Evolutionary conservation across 495 filamentous ascomycete genomes (phyloP).

Genomic region (Xylaria venustula): DNA sequence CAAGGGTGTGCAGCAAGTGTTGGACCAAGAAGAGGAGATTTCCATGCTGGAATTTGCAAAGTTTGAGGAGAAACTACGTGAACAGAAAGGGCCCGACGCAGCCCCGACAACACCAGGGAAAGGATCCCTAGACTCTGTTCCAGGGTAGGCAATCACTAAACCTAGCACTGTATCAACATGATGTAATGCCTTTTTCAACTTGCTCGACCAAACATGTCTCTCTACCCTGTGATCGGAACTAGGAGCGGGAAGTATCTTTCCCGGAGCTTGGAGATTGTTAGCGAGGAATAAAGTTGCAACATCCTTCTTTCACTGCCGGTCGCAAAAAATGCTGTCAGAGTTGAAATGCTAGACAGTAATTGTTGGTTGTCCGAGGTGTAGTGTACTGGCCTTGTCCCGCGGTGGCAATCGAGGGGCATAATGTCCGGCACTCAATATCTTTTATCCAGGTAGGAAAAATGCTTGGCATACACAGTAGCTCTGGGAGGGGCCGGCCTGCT

Average conservation of each 20-base stretch:
- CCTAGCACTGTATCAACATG: slow-evolving; percentile 17
- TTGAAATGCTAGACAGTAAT: not conserved
- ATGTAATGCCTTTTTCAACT: slow-evolving; percentile 16
- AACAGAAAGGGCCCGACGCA: slow-evolving; percentile 59
- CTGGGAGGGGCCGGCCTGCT: slow-evolving; percentile 3
- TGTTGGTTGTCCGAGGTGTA: too few species aligned
- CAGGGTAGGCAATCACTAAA: slow-evolving; percentile 33
- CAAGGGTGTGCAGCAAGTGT: slow-evolving; percentile 82
- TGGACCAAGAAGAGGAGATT: slow-evolving; percentile 91
- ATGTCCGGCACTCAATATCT: not conserved
- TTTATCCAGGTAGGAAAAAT: slow-evolving; percentile 1
- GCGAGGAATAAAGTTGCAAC: not conserved
- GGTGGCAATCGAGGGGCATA: slow-evolving; percentile 9
- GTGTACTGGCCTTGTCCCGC: not conserved
- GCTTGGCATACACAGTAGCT: slow-evolving; percentile 3
- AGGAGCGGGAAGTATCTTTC: not conserved
- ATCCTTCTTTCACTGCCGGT: not conserved
- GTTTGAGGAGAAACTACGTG: slow-evolving; percentile 91
- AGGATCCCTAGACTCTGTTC: slow-evolving; percentile 63
- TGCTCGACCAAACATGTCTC: not conserved
- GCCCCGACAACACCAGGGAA: slow-evolving; percentile 61
- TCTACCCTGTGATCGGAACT: not conserved
- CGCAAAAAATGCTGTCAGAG: not conserved
- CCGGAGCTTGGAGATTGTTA: not conserved
- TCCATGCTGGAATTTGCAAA: slow-evolving; percentile 87